Percentiles rank a stretch among this genome's conserved stretches.
phyloP scores from a whole-genome alignment of 495 filamentous ascomycete species.

The Neurospora tetrasperma region DNA sequence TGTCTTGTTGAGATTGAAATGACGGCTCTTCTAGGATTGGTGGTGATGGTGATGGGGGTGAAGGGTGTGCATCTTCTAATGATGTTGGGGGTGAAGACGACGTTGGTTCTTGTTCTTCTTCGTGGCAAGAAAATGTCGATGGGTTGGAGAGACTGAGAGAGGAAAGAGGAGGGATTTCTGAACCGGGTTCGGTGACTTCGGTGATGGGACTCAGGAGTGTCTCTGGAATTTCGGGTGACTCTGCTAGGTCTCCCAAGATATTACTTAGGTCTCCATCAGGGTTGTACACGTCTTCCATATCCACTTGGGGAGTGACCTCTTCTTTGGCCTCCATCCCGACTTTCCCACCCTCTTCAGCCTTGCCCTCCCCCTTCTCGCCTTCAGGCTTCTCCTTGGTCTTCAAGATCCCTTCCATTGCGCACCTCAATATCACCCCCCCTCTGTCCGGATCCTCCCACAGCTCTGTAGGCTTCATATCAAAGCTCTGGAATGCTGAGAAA shows the following conservation, averaged over 20 bases:
- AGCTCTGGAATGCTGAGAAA: slow-evolving; percentile 28
- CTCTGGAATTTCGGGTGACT: not conserved
- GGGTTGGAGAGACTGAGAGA: not conserved
- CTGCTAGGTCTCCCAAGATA: not conserved
- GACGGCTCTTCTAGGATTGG: too few species aligned
- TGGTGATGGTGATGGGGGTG: not conserved
- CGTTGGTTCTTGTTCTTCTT: not conserved
- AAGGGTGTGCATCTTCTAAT: not conserved
- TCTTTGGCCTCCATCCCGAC: not conserved
- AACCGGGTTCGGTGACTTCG: not conserved
- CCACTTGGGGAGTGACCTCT: not conserved
- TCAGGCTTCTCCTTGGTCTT: slow-evolving; percentile 6
- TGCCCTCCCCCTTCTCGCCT: not conserved
- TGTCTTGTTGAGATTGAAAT: too few species aligned
- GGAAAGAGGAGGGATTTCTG: not conserved
- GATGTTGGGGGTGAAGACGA: not conserved
- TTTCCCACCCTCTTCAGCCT: not conserved
- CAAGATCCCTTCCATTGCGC: slow-evolving; percentile 24
- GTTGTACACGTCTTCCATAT: not conserved
- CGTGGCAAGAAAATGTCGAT: not conserved
- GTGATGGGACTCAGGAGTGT: not conserved
- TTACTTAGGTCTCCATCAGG: not conserved
- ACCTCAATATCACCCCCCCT: slow-evolving; percentile 23
- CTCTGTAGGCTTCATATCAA: slow-evolving; percentile 26
- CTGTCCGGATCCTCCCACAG: slow-evolving; percentile 24